Evolutionary conservation across 2,329 filamentous ascomycete species (phyloP), one percentile per base, ranked within the genome.

Genomic region (Fusarium albidum): DNA sequence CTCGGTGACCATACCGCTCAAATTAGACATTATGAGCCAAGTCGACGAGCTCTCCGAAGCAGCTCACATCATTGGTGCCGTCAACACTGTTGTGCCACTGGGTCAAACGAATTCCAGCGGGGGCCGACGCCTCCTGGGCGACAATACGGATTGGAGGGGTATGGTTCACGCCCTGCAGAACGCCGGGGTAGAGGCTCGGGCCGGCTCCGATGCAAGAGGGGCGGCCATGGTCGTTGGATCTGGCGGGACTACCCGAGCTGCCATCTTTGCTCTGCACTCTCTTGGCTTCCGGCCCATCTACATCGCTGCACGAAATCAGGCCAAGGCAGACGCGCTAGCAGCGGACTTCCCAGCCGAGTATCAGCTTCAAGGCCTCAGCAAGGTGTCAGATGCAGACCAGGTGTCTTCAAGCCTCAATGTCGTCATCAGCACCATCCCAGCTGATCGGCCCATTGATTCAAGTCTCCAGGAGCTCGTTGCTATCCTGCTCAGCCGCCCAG

Each of bases 81-180:
- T 98, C 59, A 99, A 99, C 77, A 99, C 95, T 14, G 89, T 99
- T 67, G 85, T 96, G 25, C 87, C 90, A 0, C 69, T 84, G 4
- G 26, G 46, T 41, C 12, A 69, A 69, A 21, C 42, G 6, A 70
- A 75, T 8, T 68, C 63, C 8, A 77, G 72, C 4, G 77, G 75
- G 5, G 73, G 78, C 48, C 74, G 74, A 41, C 82, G 79, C 5
- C 83, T 98, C 4, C 73, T 90, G 13, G 95, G 95, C 35, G 90
- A 93, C 71, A 99, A 99, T 74, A 99, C 95, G 11, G 95, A 99
- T 77, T 99, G 92, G 89, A 83, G 86, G 68, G 95, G 95, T 57
- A 99, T 99, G 86, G 86, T 90, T 3, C 85, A 89, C 63, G 88
- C 91, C 4, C 82, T 99, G 15, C 85, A 83, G 51, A 84, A 84